Conservation (phyloP, 2,329 filamentous ascomycete genomes). For the Neurospora crassa region DNA sequence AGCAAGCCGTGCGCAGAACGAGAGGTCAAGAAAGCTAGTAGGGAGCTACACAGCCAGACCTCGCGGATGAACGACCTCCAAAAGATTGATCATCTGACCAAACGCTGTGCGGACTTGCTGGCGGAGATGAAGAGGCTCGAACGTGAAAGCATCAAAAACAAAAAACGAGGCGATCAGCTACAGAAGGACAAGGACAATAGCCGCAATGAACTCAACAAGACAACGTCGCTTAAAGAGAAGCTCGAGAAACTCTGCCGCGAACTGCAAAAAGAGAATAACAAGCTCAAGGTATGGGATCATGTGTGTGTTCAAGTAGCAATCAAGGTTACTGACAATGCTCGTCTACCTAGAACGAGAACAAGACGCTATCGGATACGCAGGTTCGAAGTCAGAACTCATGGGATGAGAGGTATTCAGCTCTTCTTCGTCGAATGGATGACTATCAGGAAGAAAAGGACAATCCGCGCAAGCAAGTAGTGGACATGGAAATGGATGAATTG, state of each 20-base stretch:
- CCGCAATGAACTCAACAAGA: slow-evolving; percentile 81
- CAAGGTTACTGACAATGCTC: slow-evolving; percentile 1
- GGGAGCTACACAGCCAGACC: slow-evolving; percentile 79
- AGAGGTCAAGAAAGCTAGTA: slow-evolving; percentile 82
- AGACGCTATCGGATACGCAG: slow-evolving; percentile 78
- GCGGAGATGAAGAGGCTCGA: slow-evolving; percentile 94
- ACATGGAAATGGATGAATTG: slow-evolving; percentile 85
- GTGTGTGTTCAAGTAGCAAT: background rate
- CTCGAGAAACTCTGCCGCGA: slow-evolving; percentile 93
- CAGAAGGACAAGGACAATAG: slow-evolving; percentile 95
- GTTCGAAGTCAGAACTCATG: slow-evolving; percentile 73
- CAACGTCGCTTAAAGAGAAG: slow-evolving; percentile 86
- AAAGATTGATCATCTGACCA: slow-evolving; percentile 83
- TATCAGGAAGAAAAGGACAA: slow-evolving; percentile 81
- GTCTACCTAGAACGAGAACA: slow-evolving; percentile 68
- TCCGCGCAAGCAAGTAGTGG: slow-evolving; percentile 68
- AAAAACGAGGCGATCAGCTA: slow-evolving; percentile 85
- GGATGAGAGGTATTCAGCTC: slow-evolving; percentile 72
- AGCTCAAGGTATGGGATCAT: slow-evolving; percentile 63
- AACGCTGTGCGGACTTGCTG: slow-evolving; percentile 82
- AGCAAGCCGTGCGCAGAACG: slow-evolving; percentile 52
- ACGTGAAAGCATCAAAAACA: slow-evolving; percentile 88
- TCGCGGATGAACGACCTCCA: slow-evolving; percentile 88
- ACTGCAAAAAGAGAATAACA: slow-evolving; percentile 94
- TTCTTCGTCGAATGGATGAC: slow-evolving; percentile 78